phyloP scores from a whole-genome alignment of 2,329 filamentous ascomycete genomes.

The Xylaria digitata region DNA sequence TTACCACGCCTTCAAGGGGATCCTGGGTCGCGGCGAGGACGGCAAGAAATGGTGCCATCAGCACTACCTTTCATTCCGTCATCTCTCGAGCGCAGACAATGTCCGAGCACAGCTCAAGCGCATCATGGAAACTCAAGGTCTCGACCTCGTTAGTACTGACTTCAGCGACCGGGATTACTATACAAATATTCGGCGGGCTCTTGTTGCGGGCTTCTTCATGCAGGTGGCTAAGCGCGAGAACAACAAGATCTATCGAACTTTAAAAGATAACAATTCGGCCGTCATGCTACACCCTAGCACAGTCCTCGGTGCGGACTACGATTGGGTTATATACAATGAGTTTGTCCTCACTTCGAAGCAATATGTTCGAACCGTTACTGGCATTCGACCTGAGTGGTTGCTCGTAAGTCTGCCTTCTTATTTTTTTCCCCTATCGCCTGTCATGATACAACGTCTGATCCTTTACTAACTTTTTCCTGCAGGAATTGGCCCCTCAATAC shows the following conservation, averaged over 20 bases:
- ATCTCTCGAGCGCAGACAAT: constrained; percentile 91
- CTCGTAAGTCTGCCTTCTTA: constrained; percentile 67
- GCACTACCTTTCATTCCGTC: constrained; percentile 90
- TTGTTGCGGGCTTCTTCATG: constrained; percentile 99
- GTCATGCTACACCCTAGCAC: constrained; percentile 95
- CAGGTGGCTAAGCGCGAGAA: constrained; percentile 95
- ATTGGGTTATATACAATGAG: constrained; percentile 99
- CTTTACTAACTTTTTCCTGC: constrained; percentile 49
- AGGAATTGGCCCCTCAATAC: constrained; percentile 94
- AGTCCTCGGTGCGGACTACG: constrained; percentile 85
- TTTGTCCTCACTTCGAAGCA: constrained; percentile 98
- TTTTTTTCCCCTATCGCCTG: background rate
- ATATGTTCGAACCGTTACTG: constrained; percentile 94
- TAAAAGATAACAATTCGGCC: constrained; percentile 96
- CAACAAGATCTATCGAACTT: constrained; percentile 90
- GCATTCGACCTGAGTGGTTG: constrained; percentile 93
- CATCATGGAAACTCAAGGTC: constrained; percentile 93
- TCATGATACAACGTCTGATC: background rate
- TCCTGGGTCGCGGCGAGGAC: constrained; percentile 72
- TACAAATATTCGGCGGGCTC: constrained; percentile 91
- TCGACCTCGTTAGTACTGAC: constrained; percentile 87
- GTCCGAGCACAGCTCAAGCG: constrained; percentile 91
- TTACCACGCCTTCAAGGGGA: constrained; percentile 95
- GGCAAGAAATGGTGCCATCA: constrained; percentile 95
- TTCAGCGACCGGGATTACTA: constrained; percentile 99